Evolutionary conservation across 768 basidiomycete species (phyloP), one percentile per base, ranked within the genome.

Genomic region (Fistulinella prunicolor): DNA sequence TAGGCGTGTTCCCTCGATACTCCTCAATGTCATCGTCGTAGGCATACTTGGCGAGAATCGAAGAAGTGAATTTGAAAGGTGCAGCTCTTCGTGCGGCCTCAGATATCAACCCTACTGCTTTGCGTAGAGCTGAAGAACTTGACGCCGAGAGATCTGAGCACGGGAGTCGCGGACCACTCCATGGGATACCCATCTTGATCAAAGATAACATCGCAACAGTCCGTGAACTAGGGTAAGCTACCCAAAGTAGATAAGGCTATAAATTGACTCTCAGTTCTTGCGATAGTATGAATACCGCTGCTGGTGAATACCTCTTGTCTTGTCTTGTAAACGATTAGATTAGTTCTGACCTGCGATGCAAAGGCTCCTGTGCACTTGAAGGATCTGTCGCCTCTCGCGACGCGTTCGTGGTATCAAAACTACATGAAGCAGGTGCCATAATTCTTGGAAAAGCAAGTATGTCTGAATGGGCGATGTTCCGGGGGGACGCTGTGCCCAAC

Each of bases 31-130:
- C 42, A 47, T 45, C 16, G 16, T 42, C 24, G 5, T 24, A 85
- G 83, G 81, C 82, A 3, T 86, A 86, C 60, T 70, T 85, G 53
- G 76, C 78, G 10, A 73, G 85, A 2, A 85, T 85, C 21, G 79
- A 83, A 4, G 79, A 86, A 57, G 84, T 86, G n/a, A 85, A 86
- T 55, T 55, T 77, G 16, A 68, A 79, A 47, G 82, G 83, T 2
- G 77, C 82, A 10, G 64, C 64, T 37, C 64, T 86, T 9, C 78
- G 74, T 9, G 83, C 83, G 1, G 73, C 86, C 5, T 65, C 83
- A 13, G 85, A 86, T 47, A 66, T 68, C 1, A 86, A 81, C 39
- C 72, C 78, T 0, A 72, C 70, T 7, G 82, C 82, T 3, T 66
- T 85, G 9, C 55, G 44, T 13, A 71, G 76, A 53, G 84, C 84